These are phyloP conservation scores for Flueggea neowawraea DNA, from an alignment of 441 rosid species.

Conservation along the genomic window DNA sequence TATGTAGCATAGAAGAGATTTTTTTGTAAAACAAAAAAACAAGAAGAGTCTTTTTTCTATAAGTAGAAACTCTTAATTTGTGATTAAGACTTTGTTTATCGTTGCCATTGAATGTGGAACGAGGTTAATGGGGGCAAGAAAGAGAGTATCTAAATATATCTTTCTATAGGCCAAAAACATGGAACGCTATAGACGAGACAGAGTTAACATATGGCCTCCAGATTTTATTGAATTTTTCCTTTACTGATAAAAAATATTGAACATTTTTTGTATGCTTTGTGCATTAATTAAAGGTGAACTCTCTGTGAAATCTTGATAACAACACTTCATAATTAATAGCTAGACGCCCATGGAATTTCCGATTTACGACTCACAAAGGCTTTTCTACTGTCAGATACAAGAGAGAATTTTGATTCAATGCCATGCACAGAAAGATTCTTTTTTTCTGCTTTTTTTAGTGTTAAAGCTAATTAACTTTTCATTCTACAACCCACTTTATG, in stretches of 20 bases:
- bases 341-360: neutral
- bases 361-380: neutral
- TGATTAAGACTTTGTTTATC: too few relatives aligned
- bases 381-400: too few relatives aligned
- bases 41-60: too few relatives aligned
- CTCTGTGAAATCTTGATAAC: conserved; percentile 9
- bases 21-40: too few relatives aligned
- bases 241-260: neutral
- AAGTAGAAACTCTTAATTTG: too few relatives aligned
- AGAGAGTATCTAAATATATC: neutral
- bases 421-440: neutral
- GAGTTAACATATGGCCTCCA: neutral
- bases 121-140: too few relatives aligned
- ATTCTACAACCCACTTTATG: too few relatives aligned
- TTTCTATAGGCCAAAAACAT: neutral
- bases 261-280: neutral
- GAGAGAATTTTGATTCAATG: too few relatives aligned
- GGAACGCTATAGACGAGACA: neutral
- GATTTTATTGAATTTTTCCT: neutral
- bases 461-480: too few relatives aligned
- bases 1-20: too few relatives aligned
- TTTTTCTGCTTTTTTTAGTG: too few relatives aligned
- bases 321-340: conserved; percentile 9
- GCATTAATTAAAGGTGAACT: conserved; percentile 16
- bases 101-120: too few relatives aligned